phyloP scores from a whole-genome alignment of 2,329 filamentous ascomycete species.

The Trichoderma simmonsii region DNA sequence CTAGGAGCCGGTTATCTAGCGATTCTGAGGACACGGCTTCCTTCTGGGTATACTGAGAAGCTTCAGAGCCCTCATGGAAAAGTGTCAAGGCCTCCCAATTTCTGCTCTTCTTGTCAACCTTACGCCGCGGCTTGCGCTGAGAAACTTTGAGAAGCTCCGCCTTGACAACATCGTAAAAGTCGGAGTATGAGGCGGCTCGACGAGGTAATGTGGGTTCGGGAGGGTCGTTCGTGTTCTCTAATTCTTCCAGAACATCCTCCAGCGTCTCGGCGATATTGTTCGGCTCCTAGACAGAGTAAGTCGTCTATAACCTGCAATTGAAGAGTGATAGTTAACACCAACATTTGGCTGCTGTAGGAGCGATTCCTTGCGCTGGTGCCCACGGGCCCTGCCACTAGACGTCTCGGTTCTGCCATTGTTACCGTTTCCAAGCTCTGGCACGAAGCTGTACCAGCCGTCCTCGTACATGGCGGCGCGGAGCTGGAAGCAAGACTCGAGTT shows the following conservation, averaged over 20 bases:
- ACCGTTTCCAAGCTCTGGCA: slow-evolving; percentile 58
- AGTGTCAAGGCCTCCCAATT: slow-evolving; percentile 52
- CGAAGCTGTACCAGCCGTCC: slow-evolving; percentile 79
- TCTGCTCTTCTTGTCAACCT: slow-evolving; percentile 38
- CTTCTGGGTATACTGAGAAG: slow-evolving; percentile 27
- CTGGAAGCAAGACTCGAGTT: background rate
- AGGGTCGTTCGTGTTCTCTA: slow-evolving; percentile 54
- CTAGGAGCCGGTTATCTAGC: slow-evolving; percentile 66
- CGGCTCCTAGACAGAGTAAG: slow-evolving; percentile 48
- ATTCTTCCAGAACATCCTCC: slow-evolving; percentile 56
- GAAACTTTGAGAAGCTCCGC: slow-evolving; percentile 54
- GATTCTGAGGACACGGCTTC: slow-evolving; percentile 25
- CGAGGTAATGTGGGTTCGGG: slow-evolving; percentile 63
- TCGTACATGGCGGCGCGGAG: slow-evolving; percentile 62
- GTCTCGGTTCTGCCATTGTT: slow-evolving; percentile 49
- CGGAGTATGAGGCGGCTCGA: slow-evolving; percentile 71
- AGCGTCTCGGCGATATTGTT: slow-evolving; percentile 54
- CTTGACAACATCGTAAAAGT: slow-evolving; percentile 65
- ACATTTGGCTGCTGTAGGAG: slow-evolving; percentile 66
- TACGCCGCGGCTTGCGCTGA: slow-evolving; percentile 38
- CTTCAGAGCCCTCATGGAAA: slow-evolving; percentile 8
- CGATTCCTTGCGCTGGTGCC: slow-evolving; percentile 66
- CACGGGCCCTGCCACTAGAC: slow-evolving; percentile 42
- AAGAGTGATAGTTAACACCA: slow-evolving; percentile 28
- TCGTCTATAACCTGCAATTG: slow-evolving; percentile 16